Conservation (phyloP, 2,329 filamentous ascomycete genomes). For the Furcasterigmium furcatum region DNA sequence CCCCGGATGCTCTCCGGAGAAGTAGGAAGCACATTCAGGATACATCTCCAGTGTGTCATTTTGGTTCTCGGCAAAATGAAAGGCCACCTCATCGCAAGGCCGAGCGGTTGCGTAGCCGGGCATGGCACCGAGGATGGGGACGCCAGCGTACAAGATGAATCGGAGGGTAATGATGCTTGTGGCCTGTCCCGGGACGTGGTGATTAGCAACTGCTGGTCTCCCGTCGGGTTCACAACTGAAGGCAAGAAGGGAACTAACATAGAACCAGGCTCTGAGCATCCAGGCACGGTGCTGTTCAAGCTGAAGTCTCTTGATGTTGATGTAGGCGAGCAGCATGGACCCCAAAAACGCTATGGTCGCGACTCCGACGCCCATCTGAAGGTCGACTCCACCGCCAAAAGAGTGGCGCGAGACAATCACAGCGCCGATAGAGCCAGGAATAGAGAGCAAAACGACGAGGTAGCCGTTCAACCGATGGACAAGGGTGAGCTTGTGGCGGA, state of each 20-base stretch:
- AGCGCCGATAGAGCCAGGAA: conserved; percentile 42
- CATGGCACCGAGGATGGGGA: conserved; percentile 28
- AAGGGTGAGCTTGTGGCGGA: conserved; percentile 43
- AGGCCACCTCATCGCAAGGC: conserved; percentile 45
- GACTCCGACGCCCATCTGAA: conserved; percentile 95
- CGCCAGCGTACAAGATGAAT: conserved; percentile 37
- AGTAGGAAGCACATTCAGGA: conserved; percentile 37
- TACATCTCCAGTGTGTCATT: conserved; percentile 27
- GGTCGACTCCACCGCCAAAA: conserved; percentile 78
- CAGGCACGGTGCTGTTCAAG: conserved; percentile 62
- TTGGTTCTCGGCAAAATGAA: conserved; percentile 23
- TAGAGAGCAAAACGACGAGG: conserved; percentile 42
- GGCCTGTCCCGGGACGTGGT: conserved; percentile 23
- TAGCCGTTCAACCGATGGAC: conserved; percentile 63
- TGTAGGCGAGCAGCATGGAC: conserved; percentile 42
- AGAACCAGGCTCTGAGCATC: conserved; percentile 57
- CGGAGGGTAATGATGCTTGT: conserved; percentile 46
- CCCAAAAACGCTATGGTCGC: conserved; percentile 58
- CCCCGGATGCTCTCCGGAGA: conserved; percentile 20
- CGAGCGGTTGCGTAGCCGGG: conserved; percentile 23
- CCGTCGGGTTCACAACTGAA: too few relatives aligned
- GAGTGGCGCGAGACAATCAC: conserved; percentile 48
- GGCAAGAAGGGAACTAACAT: conserved; percentile 23
- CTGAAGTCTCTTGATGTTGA: conserved; percentile 57
- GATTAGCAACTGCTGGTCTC: too few relatives aligned